phyloP scores from a whole-genome alignment of 306 rosid genomes.

The Fragaria nilgerrensis region DNA sequence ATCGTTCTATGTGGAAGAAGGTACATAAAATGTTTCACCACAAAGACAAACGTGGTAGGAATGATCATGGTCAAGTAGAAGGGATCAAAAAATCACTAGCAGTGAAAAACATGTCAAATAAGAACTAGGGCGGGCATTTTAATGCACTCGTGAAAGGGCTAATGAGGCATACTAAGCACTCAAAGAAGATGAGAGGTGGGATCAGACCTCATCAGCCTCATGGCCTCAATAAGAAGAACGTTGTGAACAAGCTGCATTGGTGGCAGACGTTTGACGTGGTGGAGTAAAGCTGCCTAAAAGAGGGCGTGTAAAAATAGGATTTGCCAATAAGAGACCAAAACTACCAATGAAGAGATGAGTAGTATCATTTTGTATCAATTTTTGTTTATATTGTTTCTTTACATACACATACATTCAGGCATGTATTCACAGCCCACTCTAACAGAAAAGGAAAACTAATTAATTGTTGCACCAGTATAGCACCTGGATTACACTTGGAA shows the following conservation, averaged over 20 bases:
- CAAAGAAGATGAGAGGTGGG: conserved; percentile 33
- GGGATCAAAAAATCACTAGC: conserved; percentile 29
- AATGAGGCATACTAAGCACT: conserved; percentile 41
- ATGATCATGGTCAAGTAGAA: no score
- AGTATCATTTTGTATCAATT: background rate
- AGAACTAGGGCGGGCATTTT: conserved; percentile 45
- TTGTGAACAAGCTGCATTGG: conserved; percentile 44
- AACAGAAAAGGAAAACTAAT: no score
- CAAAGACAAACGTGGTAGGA: conserved; percentile 13
- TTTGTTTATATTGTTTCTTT: no score
- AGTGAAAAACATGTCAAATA: conserved; percentile 12
- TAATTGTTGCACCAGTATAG: no score
- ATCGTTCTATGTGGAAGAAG: conserved; percentile 43
- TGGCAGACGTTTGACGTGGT: conserved; percentile 40
- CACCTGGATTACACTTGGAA: no score
- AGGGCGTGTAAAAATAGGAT: conserved; percentile 44
- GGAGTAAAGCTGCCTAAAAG: conserved; percentile 47
- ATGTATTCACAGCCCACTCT: no score
- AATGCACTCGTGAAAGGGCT: conserved; percentile 58
- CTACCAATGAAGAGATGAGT: conserved; percentile 17
- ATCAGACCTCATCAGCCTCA: conserved; percentile 18
- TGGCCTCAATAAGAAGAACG: conserved; percentile 14
- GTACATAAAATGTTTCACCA: conserved; percentile 38
- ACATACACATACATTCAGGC: no score
- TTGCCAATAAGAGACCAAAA: conserved; percentile 33